Percentiles rank a stretch among this genome's conserved stretches.
These are phyloP conservation scores for Xylaria telfairii DNA, from an alignment of 495 filamentous ascomycete genomes.

Conservation along the genomic window DNA sequence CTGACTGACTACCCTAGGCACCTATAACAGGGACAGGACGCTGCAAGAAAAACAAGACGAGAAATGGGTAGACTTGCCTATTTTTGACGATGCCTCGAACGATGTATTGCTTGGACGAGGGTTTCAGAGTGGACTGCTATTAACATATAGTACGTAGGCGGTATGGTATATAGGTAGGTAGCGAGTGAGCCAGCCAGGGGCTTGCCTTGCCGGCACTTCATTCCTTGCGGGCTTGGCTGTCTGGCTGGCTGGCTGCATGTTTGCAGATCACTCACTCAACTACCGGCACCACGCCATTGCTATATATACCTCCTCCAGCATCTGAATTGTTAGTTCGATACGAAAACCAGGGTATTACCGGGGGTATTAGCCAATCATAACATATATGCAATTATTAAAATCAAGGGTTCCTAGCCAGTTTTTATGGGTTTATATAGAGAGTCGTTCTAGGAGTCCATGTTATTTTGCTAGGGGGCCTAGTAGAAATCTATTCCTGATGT, in stretches of 20 bases:
- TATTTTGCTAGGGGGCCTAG: too few relatives aligned
- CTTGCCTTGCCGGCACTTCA: background rate
- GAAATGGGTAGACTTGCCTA: conserved; percentile 4
- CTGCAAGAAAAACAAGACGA: background rate
- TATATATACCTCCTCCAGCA: too few relatives aligned
- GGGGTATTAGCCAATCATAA: too few relatives aligned
- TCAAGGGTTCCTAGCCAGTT: too few relatives aligned
- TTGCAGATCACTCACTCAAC: conserved; percentile 16
- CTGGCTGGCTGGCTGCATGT: conserved; percentile 12
- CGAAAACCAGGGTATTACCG: too few relatives aligned
- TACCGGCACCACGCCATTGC: conserved; percentile 13
- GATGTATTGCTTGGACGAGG: background rate
- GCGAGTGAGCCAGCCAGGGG: background rate
- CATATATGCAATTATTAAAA: too few relatives aligned
- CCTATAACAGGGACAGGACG: background rate
- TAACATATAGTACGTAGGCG: background rate
- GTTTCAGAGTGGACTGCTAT: background rate
- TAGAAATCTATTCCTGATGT: too few relatives aligned
- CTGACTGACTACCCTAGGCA: background rate
- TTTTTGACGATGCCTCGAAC: background rate
- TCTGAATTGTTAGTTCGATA: too few relatives aligned
- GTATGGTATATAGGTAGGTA: too few relatives aligned
- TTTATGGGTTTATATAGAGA: too few relatives aligned
- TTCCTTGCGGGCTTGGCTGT: conserved; percentile 4
- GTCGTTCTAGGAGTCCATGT: too few relatives aligned